Base-by-base conservation (phyloP, 768 basidiomycete genomes). In the Tylopilus rubrobrunneus region DNA sequence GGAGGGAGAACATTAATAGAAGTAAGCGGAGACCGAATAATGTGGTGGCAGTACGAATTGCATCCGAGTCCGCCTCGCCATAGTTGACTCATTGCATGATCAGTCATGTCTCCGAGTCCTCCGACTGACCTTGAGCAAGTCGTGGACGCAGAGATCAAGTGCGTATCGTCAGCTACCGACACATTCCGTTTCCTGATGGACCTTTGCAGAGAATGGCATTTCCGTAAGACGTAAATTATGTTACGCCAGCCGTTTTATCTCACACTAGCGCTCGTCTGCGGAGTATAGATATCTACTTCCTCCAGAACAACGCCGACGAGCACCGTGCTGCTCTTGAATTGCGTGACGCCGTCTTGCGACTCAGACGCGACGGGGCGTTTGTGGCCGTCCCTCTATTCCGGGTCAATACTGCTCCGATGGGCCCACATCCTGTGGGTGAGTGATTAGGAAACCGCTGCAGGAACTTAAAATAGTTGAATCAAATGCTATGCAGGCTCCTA, bases 311-410 rank as follows among this genome's bases (percentile, higher is more conserved):
- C 60, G 70, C 76, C 0, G 73, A 75, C 4, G 81, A 87, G 55
- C 82, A 84, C 48, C 74, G 80, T 36, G 83, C 80, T 23, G 87
- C 87, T 1, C 74, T 89, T 3, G 76, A 82, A 41, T 74, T 91
- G 37, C 77, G 87, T 0, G 86, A 90, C 63, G 82, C 87, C 3
- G 82, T 91, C 11, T 73, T 91, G 39, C 76, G 82, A 6, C 74
- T 90, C 45, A 76, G 89, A 28, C 77, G 83, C 15, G 85, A 89
- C 48, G 88, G 88, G 1, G 87, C 87, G 1, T 91, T 90, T 60
- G 80, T 90, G 9, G 89, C 87, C 1, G 89, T 89, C 1, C 89
- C 89, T 8, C 74, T 87, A 27, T 86, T 79, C 65, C 78, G 85
- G 29, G 85, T 91, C 34, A 88, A 90, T 65, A 76, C 73, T 3